Percentiles rank a stretch among this genome's conserved stretches.
Conservation (phyloP, 768 basidiomycete genomes). For the Clitopilus hobsonii region DNA sequence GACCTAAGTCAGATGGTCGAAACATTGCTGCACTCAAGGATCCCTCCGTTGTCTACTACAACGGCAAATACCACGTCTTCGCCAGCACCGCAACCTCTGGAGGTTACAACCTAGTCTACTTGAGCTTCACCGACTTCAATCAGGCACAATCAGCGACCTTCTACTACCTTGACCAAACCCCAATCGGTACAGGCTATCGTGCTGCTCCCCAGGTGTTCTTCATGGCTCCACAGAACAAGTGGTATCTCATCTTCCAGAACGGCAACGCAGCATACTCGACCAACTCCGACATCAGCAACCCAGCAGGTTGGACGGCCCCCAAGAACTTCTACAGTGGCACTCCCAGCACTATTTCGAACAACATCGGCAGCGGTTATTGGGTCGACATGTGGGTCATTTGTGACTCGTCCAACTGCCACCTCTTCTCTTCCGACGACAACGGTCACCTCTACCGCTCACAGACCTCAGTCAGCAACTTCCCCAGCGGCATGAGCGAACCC, state of each 20-base stretch:
- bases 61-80: background rate
- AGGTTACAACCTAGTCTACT: background rate
- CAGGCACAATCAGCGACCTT: background rate
- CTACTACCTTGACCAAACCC: background rate
- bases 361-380: background rate
- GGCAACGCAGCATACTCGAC: background rate
- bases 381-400: background rate
- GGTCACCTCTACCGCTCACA: background rate
- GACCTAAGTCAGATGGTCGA: background rate
- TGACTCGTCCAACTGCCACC: background rate
- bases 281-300: background rate
- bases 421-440: background rate
- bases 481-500: background rate
- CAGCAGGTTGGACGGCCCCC: background rate
- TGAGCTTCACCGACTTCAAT: background rate
- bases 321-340: background rate
- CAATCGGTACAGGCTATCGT: background rate
- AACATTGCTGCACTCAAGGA: background rate
- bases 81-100: background rate
- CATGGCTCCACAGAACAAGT: background rate
- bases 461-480: background rate
- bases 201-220: background rate
- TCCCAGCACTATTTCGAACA: background rate
- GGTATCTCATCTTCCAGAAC: background rate
- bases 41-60: background rate